A percentile compares a stretch with the other conserved stretches of the same genome.
Evolutionary conservation across 2,329 filamentous ascomycete genomes (phyloP).

Genomic region (Akanthomyces uredinophilus): DNA sequence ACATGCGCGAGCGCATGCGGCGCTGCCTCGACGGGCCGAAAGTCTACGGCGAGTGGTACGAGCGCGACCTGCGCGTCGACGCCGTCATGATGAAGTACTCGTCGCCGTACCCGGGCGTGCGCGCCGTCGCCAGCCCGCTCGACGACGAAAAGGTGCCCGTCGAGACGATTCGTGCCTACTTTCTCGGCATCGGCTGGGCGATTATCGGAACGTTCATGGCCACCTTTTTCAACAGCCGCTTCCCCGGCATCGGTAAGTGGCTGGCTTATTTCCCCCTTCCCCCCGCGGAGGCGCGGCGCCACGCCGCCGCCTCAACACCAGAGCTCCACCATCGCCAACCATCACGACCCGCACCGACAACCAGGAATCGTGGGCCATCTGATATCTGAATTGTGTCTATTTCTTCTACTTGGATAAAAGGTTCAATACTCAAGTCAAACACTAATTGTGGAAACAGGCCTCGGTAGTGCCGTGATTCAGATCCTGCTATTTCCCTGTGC

Average conservation of each 20-base stretch:
- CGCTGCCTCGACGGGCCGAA: conserved; percentile 34
- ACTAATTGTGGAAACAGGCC: conserved; percentile 16
- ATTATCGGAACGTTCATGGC: conserved; percentile 35
- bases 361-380: background rate
- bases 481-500: conserved; percentile 44
- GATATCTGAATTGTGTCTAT: background rate
- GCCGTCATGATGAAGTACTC: conserved; percentile 36
- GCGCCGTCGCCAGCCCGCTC: conserved; percentile 33
- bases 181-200: conserved; percentile 36
- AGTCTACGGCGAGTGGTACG: conserved; percentile 36
- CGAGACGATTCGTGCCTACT: conserved; percentile 39
- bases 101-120: conserved; percentile 38
- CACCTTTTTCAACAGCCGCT: conserved; percentile 37
- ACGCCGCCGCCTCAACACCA: background rate
- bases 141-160: conserved; percentile 32
- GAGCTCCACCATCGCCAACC: background rate
- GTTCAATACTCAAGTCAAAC: no score
- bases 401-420: background rate
- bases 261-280: background rate
- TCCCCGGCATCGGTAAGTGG: conserved; percentile 32
- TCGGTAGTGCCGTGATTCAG: conserved; percentile 36
- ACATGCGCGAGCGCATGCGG: conserved; percentile 38
- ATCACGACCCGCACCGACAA: background rate
- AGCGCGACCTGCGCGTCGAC: conserved; percentile 36
- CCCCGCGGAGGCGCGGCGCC: background rate